Conservation (phyloP, 2,329 filamentous ascomycete genomes). For the Teratosphaeria viscida region DNA sequence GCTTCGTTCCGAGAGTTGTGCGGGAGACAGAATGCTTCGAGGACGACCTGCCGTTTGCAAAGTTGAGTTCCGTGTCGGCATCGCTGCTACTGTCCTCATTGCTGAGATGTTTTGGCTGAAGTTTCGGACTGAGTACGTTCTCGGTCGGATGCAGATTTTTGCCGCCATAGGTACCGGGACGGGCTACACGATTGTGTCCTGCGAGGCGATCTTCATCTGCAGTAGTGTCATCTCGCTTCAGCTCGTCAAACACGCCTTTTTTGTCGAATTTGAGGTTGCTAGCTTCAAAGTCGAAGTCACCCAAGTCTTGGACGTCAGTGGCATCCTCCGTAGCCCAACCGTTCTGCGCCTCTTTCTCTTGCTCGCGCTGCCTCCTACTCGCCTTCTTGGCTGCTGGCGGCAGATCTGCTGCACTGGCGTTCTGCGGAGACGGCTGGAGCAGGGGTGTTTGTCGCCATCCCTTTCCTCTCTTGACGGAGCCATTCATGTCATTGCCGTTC, state of each 20-base stretch:
- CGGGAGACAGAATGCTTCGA: conserved; percentile 20
- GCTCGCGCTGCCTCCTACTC: conserved; percentile 35
- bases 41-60: conserved; percentile 23
- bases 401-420: conserved; percentile 24
- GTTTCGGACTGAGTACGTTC: conserved; percentile 64
- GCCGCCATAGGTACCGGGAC: conserved; percentile 48
- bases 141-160: conserved; percentile 89
- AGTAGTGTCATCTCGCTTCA: conserved; percentile 75
- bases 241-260: conserved; percentile 79
- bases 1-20: conserved; percentile 16
- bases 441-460: conserved; percentile 60
- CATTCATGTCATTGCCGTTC: conserved; percentile 29
- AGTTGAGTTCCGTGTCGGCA: conserved; percentile 25
- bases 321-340: conserved; percentile 96
- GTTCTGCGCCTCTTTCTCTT: conserved; percentile 41
- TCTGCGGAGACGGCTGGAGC: conserved; percentile 48
- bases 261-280: conserved; percentile 94
- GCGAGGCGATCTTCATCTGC: conserved; percentile 89
- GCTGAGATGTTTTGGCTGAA: conserved; percentile 16
- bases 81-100: conserved; percentile 24
- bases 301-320: conserved; percentile 84
- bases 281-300: conserved; percentile 86
- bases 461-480: conserved; percentile 40
- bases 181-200: conserved; percentile 63
- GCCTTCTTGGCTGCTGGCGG: conserved; percentile 17